Base-by-base conservation (phyloP, 805 yeast genomes). In the Saccharomycopsis sp. region DNA sequence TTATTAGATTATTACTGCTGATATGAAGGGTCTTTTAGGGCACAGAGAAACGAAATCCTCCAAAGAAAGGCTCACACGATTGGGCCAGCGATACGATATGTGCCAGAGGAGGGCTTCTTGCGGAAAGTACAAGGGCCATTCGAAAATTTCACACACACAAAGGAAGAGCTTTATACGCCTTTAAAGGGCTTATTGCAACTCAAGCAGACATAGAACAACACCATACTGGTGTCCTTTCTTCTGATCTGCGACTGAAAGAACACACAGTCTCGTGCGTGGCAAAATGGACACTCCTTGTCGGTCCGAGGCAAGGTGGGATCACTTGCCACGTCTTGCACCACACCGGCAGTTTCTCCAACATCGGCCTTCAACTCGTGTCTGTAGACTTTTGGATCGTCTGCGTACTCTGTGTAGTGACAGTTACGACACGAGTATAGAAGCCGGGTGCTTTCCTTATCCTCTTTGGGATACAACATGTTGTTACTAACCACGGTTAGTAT, bases 291-390 rank as follows among this genome's bases (percentile, higher is more conserved):
- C 66, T 88, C 91, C 68, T 89, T 89, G 70, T 92, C 94, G 1
- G 97, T 87, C 63, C 97, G 79, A 57, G 99, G 99, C 68, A 94
- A 83, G 1, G 99, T 94, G n/a, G 98, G 98, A 72, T 94, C 99
- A 23, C 85, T 78, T 0, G 97, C 97, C 24, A 61, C 56, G 23
- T 61, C 63, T 46, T 61, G 62, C 7, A 61, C 56, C 23, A 61
- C 60, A 16, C 58, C 57, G 2, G 56, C 59, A 24, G 62, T 63
- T 41, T 59, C 67, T 61, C 89, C 97, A 63, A 92, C 89, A 66
- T 88, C 87, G 14, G 97, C 83, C 64, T 90, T 87, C 73, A 92
- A 79, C 73, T 94, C 98, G 71, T 94, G 96, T 64, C 97, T 79
- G 71, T 89, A 90, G 44, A 94, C 96, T 68, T 87, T 81, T 34